Conservation (phyloP, 768 basidiomycete species). For the Agaricus bisporus region DNA sequence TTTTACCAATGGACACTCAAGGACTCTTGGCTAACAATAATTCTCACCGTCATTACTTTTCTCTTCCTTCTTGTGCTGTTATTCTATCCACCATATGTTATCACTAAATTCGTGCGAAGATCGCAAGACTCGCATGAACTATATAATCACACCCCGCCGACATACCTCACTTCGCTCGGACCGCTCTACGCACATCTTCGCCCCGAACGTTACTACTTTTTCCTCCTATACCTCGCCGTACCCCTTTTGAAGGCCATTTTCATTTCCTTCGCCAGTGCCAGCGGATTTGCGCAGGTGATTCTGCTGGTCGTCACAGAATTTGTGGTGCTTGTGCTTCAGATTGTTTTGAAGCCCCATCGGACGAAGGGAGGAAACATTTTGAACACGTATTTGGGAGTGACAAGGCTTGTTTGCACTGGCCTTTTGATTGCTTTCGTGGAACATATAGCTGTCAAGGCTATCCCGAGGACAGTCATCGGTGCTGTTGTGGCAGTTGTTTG, state of each 20-base stretch:
- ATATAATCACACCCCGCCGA: conserved; percentile 22
- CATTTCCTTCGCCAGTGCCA: conserved; percentile 56
- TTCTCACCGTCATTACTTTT: conserved; percentile 71
- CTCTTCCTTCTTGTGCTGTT: conserved; percentile 45
- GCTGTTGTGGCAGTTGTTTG: conserved; percentile 67
- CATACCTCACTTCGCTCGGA: conserved; percentile 36
- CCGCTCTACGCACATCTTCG: conserved; percentile 68
- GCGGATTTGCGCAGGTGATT: conserved; percentile 65
- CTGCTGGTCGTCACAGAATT: conserved; percentile 62
- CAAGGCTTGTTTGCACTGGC: conserved; percentile 64
- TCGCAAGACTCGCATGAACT: conserved; percentile 20
- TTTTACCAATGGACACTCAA: conserved; percentile 89
- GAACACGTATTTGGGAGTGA: conserved; percentile 56
- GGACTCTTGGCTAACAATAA: conserved; percentile 82
- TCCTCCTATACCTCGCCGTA: conserved; percentile 48
- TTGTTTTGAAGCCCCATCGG: conserved; percentile 57
- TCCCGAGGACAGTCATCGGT: conserved; percentile 79
- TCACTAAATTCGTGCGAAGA: conserved; percentile 37
- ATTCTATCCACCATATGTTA: conserved; percentile 39
- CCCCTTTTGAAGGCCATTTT: conserved; percentile 66
- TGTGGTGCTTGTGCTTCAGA: conserved; percentile 43
- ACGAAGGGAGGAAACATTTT: conserved; percentile 70
- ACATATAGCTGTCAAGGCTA: conserved; percentile 55
- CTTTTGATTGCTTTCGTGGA: conserved; percentile 76
- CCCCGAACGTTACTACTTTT: conserved; percentile 61